These are phyloP conservation scores for Saccharomycopsis sp. DNA, from an alignment of 805 yeast species.

Conservation along the genomic window DNA sequence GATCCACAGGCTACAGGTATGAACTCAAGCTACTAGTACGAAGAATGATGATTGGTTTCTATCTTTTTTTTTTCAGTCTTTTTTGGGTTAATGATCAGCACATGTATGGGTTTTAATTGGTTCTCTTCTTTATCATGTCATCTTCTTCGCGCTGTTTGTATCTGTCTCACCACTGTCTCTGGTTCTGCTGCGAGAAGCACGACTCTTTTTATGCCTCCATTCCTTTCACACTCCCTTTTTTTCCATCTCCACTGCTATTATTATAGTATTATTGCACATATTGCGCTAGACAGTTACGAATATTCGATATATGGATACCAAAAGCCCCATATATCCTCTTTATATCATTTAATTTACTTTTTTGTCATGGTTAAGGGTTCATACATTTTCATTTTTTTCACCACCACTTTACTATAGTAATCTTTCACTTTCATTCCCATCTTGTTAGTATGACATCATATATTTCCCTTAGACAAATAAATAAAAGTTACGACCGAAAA, in stretches of 20 bases:
- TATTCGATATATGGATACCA: not conserved
- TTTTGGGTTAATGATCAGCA: not conserved
- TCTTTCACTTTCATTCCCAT: not conserved
- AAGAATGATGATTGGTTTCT: not conserved
- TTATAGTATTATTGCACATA: not conserved
- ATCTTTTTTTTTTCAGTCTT: not conserved
- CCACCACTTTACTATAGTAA: not conserved
- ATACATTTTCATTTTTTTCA: not conserved
- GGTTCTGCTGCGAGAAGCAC: not conserved
- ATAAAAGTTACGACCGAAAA: too few species aligned
- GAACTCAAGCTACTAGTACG: not conserved
- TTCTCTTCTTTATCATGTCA: too few species aligned
- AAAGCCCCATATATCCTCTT: not conserved
- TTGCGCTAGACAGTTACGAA: not conserved
- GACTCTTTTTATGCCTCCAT: not conserved
- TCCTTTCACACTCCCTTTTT: not conserved
- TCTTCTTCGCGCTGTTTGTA: not conserved
- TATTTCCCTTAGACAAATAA: too few species aligned
- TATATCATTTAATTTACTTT: not conserved
- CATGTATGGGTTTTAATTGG: not conserved
- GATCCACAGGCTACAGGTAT: constrained; percentile 14
- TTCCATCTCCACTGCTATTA: not conserved
- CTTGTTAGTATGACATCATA: not conserved
- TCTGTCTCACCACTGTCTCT: not conserved
- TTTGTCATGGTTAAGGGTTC: not conserved